Evolutionary conservation across 2,329 filamentous ascomycete species (phyloP).

Genomic region (Hirsutella minnesotensis): DNA sequence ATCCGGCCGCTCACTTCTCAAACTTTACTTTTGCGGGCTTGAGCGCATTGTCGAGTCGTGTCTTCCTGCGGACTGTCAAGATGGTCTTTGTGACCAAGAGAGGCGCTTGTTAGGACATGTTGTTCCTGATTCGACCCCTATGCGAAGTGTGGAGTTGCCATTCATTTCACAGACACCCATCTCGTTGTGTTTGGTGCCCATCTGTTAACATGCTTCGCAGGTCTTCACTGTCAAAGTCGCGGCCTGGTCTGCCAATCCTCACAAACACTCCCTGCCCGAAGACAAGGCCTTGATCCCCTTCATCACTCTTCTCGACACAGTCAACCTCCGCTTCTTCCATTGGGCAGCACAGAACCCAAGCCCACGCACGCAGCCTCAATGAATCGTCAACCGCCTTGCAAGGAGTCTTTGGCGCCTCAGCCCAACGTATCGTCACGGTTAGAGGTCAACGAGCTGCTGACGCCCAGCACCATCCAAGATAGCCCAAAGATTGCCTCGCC

Average conservation of each 20-base stretch:
- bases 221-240: slow-evolving; percentile 21
- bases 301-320: background rate
- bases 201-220: no score
- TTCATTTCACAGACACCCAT: no score
- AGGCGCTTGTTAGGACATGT: no score
- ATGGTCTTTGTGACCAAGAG: no score
- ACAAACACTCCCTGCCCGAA: slow-evolving; percentile 1
- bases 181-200: no score
- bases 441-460: slow-evolving; percentile 3
- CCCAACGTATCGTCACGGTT: background rate
- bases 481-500: slow-evolving; percentile 3
- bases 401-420: background rate
- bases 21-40: no score
- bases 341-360: background rate
- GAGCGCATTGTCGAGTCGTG: no score
- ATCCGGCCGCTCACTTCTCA: no score
- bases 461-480: slow-evolving; percentile 4
- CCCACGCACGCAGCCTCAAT: background rate
- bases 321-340: background rate
- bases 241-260: slow-evolving; percentile 21
- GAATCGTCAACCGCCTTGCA: background rate
- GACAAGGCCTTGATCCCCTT: background rate
- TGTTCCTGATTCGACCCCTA: no score
- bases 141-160: no score
- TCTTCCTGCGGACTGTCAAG: no score